Evolutionary conservation across 176 grass and related monocot species (phyloP), one percentile per base, ranked within the genome.

Genomic region (Oryza nivara): DNA sequence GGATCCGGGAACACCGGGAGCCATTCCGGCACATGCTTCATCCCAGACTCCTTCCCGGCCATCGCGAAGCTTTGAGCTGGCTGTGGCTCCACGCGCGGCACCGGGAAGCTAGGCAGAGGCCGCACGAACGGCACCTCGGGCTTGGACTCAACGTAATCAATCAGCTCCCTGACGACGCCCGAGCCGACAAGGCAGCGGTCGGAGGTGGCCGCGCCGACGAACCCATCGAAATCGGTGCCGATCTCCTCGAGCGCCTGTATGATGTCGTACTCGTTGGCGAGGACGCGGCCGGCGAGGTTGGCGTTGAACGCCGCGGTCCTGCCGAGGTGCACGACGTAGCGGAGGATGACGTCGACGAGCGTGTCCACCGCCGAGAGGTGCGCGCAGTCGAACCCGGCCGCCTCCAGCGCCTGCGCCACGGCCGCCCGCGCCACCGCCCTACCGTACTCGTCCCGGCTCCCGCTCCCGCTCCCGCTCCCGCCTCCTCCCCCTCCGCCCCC

Each of bases 231-330:
- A 44, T 88, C 84, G 9, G 70, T 54, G 67, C 74, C 85, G 17
- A 99, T 79, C 65, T 96, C 97, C 73, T 96, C 92, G 17, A 99
- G 88, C 15, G 86, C 86, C 70, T 86, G 90, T 72, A 99, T 91
- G 56, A 99, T 45, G 76, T 99, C 97, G 82, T 76, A 89, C 81
- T 96, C 88, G 35, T 96, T 96, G 79, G 90, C 89, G 17, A 80
- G 75, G 7, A 81, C 86, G 74, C 93, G 89, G 58, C 93, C 93
- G 11, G 93, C 85, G 28, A 92, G 87, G 88, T 88, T 89, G 26
- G 97, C 85, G 58, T 96, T 73, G 76, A 90, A 96, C 12, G 82
- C 83, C 2, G 91, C 91, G 67, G 82, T 65, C 70, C 91, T 87
- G 7, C 97, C 97, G 3, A 96, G 65, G 84, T 92, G 81, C 40